Evolutionary conservation across 129 eudicot species (phyloP).

Genomic region (Lactuca saligna): DNA sequence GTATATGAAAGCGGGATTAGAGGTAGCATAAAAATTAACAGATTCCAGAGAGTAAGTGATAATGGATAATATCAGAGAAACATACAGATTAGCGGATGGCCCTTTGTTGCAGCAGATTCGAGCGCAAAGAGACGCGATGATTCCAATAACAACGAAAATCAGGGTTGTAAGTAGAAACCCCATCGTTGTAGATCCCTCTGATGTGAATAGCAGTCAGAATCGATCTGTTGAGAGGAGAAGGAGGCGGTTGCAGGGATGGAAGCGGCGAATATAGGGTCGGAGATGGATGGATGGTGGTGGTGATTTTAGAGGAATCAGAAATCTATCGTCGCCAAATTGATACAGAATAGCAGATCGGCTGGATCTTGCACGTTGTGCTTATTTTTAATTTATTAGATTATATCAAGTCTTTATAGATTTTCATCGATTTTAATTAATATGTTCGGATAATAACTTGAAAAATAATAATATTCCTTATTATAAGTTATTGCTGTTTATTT

Average conservation of each 20-base stretch:
- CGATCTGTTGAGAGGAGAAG: slow-evolving; percentile 3
- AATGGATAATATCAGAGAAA: not conserved
- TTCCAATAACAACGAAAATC: slow-evolving; percentile 38
- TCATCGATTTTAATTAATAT: too few relatives aligned
- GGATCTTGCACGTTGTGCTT: not conserved
- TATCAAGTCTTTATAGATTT: too few relatives aligned
- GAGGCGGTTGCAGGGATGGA: slow-evolving; percentile 5
- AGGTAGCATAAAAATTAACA: not conserved
- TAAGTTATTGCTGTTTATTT: too few relatives aligned
- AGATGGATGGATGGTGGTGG: slow-evolving; percentile 12
- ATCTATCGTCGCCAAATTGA: slow-evolving; percentile 12
- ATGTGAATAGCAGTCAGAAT: not conserved
- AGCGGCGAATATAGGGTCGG: slow-evolving; percentile 4
- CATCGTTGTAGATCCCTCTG: slow-evolving; percentile 33
- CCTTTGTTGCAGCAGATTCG: slow-evolving; percentile 78
- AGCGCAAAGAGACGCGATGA: slow-evolving; percentile 58
- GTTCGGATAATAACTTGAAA: too few relatives aligned
- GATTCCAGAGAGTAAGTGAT: not conserved
- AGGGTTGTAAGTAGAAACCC: slow-evolving; percentile 47
- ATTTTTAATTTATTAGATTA: not conserved
- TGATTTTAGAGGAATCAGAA: slow-evolving; percentile 7
- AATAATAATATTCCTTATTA: too few relatives aligned
- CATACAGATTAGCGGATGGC: slow-evolving; percentile 74
- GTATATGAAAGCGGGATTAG: not conserved
- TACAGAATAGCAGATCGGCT: not conserved